Conservation (phyloP, 352 stramenopile genomes). For the Thalassiosira ordinaria region DNA sequence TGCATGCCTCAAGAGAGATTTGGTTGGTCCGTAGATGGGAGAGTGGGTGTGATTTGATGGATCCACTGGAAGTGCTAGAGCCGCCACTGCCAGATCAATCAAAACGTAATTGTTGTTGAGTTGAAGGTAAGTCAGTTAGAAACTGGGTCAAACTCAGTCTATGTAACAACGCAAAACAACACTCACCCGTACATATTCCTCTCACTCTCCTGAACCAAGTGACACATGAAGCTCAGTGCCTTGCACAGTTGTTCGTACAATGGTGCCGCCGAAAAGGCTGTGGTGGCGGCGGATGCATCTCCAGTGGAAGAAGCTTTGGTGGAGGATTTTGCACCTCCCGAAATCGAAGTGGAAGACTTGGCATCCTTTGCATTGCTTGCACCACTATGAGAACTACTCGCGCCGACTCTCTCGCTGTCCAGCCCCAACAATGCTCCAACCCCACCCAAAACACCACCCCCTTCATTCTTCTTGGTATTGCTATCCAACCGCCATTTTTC, state of each 20-base stretch:
- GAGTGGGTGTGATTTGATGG: conserved; percentile 52
- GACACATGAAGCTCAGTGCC: conserved; percentile 79
- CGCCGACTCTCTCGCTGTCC: neutral
- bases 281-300: neutral
- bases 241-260: conserved; percentile 84
- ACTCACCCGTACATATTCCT: conserved; percentile 49
- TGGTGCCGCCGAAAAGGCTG: conserved; percentile 54
- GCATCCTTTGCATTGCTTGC: neutral
- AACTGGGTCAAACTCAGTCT: no score
- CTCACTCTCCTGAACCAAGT: conserved; percentile 79
- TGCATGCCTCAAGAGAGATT: conserved; percentile 79
- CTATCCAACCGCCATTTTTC: conserved; percentile 39
- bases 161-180: no score
- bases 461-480: neutral
- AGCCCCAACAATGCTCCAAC: neutral
- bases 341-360: no score
- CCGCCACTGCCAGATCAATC: no score
- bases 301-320: neutral
- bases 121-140: no score
- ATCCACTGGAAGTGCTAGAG: no score
- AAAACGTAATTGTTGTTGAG: no score
- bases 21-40: conserved; percentile 78
- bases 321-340: neutral
- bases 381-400: neutral
- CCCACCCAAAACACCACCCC: neutral